phyloP scores from a whole-genome alignment of 331 rosid genomes.

The Prunus yedoensis region DNA sequence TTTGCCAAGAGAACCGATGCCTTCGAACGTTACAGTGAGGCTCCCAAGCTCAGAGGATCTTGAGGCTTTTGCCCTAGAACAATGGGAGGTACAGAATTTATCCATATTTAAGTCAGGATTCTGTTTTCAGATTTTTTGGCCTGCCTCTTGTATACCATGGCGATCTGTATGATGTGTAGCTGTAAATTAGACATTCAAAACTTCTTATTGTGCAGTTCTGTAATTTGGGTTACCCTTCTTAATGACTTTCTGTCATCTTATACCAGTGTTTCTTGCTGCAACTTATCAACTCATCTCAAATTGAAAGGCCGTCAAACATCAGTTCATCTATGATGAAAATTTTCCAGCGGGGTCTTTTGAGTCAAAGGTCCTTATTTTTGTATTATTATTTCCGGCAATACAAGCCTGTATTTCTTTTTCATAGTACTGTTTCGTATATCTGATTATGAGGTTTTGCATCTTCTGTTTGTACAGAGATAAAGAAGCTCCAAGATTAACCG shows the following conservation, averaged over 20 bases:
- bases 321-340: conserved; percentile 84
- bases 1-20: conserved; percentile 94
- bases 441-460: conserved; percentile 19
- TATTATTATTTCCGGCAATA: not conserved
- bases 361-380: conserved; percentile 61
- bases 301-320: conserved; percentile 72
- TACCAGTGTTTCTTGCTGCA: conserved; percentile 88
- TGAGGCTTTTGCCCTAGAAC: conserved; percentile 71
- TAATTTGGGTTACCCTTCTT: conserved; percentile 31
- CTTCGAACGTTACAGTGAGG: conserved; percentile 77
- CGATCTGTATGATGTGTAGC: conserved; percentile 14
- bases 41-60: conserved; percentile 82
- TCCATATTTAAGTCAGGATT: conserved; percentile 20
- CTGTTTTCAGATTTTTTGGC: conserved; percentile 8
- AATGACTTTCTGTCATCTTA: conserved; percentile 45
- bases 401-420: not conserved
- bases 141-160: conserved; percentile 6
- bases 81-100: conserved; percentile 76
- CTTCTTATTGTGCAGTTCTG: conserved; percentile 27
- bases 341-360: conserved; percentile 84
- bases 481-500: conserved; percentile 85
- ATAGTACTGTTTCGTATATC: conserved; percentile 16
- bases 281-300: conserved; percentile 80
- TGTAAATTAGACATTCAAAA: conserved; percentile 7
- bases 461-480: conserved; percentile 56